Evolutionary conservation across 768 basidiomycete genomes (phyloP).

Genomic region (Suillus subalutaceus): DNA sequence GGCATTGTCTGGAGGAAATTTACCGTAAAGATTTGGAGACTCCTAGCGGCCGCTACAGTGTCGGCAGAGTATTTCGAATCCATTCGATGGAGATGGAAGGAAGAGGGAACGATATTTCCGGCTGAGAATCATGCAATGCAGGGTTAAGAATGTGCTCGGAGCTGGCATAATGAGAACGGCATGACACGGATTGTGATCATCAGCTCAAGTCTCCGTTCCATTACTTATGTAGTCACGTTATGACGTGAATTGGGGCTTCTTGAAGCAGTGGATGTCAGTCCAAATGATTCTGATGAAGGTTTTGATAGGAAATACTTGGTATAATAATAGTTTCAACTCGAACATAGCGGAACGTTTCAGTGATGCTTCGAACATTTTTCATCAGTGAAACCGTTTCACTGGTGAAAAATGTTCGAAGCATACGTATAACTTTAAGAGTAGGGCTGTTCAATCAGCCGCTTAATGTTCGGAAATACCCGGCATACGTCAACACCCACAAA

Average conservation of each 20-base stretch:
- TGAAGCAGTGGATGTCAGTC: background rate
- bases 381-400: too few species aligned
- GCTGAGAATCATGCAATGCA: background rate
- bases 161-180: background rate
- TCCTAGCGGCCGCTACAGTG: background rate
- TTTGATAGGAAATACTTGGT: too few species aligned
- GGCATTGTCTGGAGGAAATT: background rate
- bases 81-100: background rate
- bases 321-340: background rate
- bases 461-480: too few species aligned
- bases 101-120: background rate
- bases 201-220: background rate
- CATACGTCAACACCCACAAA: too few species aligned
- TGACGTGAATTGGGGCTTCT: background rate
- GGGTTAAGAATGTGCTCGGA: background rate
- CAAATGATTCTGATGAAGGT: too few species aligned
- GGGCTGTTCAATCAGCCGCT: too few species aligned
- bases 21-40: conserved; percentile 2
- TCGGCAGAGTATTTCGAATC: background rate
- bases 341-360: background rate
- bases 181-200: background rate
- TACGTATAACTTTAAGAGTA: too few species aligned
- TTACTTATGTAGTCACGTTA: background rate
- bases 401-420: background rate
- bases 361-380: too few species aligned